These are phyloP conservation scores for Bruguiera hainesii DNA, from an alignment of 441 rosid species.

Conservation along the genomic window DNA sequence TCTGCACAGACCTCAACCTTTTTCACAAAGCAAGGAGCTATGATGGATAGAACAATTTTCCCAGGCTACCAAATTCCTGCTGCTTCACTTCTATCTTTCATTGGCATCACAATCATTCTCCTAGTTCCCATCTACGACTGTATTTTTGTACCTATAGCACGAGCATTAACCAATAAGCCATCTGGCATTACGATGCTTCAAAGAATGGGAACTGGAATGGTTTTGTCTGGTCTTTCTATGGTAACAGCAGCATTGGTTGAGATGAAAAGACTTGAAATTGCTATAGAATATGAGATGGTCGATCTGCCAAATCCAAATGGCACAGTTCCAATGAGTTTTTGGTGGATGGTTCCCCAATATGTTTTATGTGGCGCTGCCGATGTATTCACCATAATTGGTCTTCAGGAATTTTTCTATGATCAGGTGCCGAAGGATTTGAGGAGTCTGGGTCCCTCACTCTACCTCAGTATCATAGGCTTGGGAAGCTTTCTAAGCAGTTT, in stretches of 20 bases:
- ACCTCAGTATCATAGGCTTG: background rate
- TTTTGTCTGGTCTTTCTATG: background rate
- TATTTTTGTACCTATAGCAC: background rate
- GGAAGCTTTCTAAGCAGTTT: background rate
- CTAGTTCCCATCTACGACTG: background rate
- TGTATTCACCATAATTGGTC: background rate
- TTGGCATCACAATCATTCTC: background rate
- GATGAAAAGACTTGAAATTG: background rate
- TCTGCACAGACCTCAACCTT: conserved; percentile 1
- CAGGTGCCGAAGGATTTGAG: background rate
- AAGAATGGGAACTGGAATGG: conserved; percentile 1
- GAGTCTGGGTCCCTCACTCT: conserved; percentile 1
- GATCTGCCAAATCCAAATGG: background rate
- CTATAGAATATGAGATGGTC: background rate
- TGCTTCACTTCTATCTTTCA: background rate
- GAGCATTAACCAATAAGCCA: background rate
- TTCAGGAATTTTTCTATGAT: background rate
- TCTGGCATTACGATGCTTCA: background rate
- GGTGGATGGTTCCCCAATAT: conserved; percentile 3
- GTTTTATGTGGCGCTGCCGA: background rate
- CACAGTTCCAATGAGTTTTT: background rate
- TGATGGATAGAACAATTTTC: background rate
- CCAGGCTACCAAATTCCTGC: background rate
- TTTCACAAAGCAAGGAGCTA: conserved; percentile 2
- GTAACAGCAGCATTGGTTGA: background rate